Conservation (phyloP, 2,329 filamentous ascomycete species). For the Penicillium digitatum region DNA sequence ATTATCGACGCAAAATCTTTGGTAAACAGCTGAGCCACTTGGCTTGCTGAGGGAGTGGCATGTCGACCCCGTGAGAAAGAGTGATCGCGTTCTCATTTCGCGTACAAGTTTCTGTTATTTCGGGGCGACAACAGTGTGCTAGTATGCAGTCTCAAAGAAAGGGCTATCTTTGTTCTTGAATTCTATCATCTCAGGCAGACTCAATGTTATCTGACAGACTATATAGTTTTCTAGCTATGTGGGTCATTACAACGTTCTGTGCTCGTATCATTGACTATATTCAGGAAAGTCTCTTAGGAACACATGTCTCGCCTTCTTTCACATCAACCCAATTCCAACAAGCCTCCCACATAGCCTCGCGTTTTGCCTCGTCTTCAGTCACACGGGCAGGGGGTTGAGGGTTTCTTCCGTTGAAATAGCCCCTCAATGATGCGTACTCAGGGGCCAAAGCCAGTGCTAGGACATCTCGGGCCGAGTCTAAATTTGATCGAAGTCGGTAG, state of each 20-base stretch:
- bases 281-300: background rate
- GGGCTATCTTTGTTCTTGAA: background rate
- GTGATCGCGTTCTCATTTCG: background rate
- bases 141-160: background rate
- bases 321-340: slow-evolving; percentile 2
- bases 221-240: background rate
- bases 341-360: slow-evolving; percentile 2
- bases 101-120: background rate
- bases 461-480: background rate
- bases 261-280: background rate
- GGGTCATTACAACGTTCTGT: background rate
- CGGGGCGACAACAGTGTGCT: background rate
- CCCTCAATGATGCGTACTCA: background rate
- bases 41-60: slow-evolving; percentile 9
- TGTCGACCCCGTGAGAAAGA: slow-evolving; percentile 1
- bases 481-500: background rate
- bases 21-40: too few relatives aligned
- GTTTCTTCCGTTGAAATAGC: slow-evolving; percentile 1
- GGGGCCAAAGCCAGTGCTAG: background rate
- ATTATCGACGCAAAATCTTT: too few relatives aligned
- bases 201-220: background rate
- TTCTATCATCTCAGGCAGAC: background rate
- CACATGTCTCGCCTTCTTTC: background rate
- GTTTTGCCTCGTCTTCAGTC: background rate
- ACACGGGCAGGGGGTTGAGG: background rate